Evolutionary conservation across 768 basidiomycete genomes (phyloP), one percentile per base, ranked within the genome.

Genomic region (Serpula lacrymans): DNA sequence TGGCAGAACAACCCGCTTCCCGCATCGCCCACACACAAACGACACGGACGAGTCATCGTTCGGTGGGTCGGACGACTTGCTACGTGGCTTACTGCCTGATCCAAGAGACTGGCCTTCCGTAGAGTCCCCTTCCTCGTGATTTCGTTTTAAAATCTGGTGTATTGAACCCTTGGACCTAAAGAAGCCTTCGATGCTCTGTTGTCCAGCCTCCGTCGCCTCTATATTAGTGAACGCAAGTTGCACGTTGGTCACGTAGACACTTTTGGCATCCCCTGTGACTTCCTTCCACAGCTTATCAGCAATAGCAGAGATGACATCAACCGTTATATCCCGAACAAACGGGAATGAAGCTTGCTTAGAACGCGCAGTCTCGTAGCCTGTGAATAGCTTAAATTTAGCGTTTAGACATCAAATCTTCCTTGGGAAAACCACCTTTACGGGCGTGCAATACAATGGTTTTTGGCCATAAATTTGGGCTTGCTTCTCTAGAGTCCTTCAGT

Each of bases 291-390:
- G 71, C 55, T 79, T 84, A 52, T 88, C 78, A 4, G 82, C 94
- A 17, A 80, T 80, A 9, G 76, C 65, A 13, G 82, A 77, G 46
- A 99, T 84, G 43, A 76, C 67, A 45, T 94, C 89, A 11, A 89
- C 80, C 0, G 79, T 80, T 14, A 88, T 68, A 25, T 84, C 77
- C 12, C 74, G 73, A 18, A 79, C 76, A 64, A 88, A 96, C 0
- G 92, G 93, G 57, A 98, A 98, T 1, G 88, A 70, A 0, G 78
- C 75, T 62, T 98, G 95, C 53, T 87, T 89, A 3, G 93, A 92
- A 39, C 77, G 74, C 25, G 73, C 72, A 3, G 74, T 49, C 36
- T 84, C 80, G 31, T 81, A 81, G 20, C 81, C 90, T 88, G 41
- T 27, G 7, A 39, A 8, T 35, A 20, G n/a, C 27, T 10, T 14